Conservation (phyloP, 176 grass and related monocot species). For the Secale cereale region DNA sequence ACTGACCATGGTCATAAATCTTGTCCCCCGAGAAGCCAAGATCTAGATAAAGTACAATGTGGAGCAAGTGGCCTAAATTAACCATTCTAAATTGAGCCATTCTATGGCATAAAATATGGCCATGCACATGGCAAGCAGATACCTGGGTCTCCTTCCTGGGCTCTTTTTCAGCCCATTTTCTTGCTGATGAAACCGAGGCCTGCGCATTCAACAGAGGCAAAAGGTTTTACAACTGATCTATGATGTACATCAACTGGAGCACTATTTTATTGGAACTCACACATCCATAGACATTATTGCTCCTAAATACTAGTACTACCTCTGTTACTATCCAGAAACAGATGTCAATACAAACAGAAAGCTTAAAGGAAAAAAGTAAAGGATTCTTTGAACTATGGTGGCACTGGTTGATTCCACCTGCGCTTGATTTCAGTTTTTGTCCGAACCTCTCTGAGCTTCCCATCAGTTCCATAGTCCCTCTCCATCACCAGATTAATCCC, state of each 20-base stretch:
- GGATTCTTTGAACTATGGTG: constrained; percentile 1
- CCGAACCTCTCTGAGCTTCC: constrained; percentile 79
- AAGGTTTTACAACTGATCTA: constrained; percentile 23
- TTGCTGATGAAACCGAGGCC: not conserved
- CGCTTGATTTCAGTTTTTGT: constrained; percentile 84
- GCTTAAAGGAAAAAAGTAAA: not conserved
- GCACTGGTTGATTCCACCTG: constrained; percentile 57
- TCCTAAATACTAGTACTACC: not conserved
- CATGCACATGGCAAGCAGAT: constrained; percentile 26
- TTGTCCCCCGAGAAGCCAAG: not conserved
- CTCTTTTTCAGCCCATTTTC: not conserved
- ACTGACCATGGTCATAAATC: not conserved
- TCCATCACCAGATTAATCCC: constrained; percentile 98
- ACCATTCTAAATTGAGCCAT: not conserved
- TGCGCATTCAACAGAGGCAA: constrained; percentile 14
- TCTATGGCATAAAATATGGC: constrained; percentile 12
- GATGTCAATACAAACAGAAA: constrained; percentile 9
- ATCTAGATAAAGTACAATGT: constrained; percentile 13
- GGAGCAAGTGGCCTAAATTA: constrained; percentile 28
- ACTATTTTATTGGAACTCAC: constrained; percentile 8
- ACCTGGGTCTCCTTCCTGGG: not conserved
- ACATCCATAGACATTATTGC: constrained; percentile 9
- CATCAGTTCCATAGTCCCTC: constrained; percentile 86
- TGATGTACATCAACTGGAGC: constrained; percentile 23
- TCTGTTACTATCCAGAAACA: constrained; percentile 13